A percentile compares a stretch with the other conserved stretches of the same genome.
phyloP scores from a whole-genome alignment of 768 basidiomycete species.

The Gyrodon lividus region DNA sequence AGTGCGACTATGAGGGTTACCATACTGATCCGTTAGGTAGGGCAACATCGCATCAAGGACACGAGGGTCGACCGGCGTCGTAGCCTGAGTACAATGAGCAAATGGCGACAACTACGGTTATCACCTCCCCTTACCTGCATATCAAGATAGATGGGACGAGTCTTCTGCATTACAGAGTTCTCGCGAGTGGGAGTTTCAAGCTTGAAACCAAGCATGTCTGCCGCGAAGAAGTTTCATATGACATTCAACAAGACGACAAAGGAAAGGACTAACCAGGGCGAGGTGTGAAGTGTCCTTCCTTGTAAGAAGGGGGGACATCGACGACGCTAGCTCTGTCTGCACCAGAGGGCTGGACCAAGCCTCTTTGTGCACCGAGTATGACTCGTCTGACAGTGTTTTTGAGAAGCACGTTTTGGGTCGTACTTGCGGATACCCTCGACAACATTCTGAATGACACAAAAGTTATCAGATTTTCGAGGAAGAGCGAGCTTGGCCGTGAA shows the following conservation, averaged over 20 bases:
- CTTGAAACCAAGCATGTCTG: conserved; percentile 91
- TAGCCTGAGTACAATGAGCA: conserved; percentile 58
- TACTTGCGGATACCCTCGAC: conserved; percentile 49
- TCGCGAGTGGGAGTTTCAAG: conserved; percentile 63
- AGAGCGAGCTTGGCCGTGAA: conserved; percentile 6
- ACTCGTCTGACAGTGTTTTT: conserved; percentile 24
- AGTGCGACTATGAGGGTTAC: conserved; percentile 97
- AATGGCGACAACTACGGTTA: neutral
- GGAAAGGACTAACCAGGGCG: conserved; percentile 52
- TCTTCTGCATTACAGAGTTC: conserved; percentile 54
- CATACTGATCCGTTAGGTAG: conserved; percentile 91
- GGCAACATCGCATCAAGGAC: conserved; percentile 98
- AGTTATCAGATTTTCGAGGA: conserved; percentile 6
- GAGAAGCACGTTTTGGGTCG: conserved; percentile 25
- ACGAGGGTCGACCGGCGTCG: conserved; percentile 95
- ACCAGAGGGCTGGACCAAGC: conserved; percentile 78
- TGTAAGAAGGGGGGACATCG: conserved; percentile 73
- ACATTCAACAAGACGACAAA: neutral
- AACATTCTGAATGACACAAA: conserved; percentile 43
- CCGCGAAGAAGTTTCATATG: conserved; percentile 7
- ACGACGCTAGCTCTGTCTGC: conserved; percentile 82
- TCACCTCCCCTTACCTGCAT: conserved; percentile 69
- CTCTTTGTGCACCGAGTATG: conserved; percentile 40
- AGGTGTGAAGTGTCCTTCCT: conserved; percentile 68
- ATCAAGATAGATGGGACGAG: conserved; percentile 94